Conservation (phyloP, 2,329 filamentous ascomycete species). For the Colletotrichum sp. region DNA sequence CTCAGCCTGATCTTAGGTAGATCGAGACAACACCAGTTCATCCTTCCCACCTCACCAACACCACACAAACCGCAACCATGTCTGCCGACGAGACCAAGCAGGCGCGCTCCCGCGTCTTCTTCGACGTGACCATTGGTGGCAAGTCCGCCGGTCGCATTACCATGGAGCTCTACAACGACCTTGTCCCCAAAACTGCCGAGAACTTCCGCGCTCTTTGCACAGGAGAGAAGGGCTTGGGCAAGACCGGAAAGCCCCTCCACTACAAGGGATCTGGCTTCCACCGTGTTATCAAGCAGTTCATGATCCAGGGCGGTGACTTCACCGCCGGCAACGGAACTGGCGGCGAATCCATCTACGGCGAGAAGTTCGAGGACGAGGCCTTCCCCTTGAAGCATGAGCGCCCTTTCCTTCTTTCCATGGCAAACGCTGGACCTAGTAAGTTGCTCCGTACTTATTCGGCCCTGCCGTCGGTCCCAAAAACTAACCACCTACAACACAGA, state of each 20-base stretch:
- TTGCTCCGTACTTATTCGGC: conserved; percentile 10
- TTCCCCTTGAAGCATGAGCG: conserved; percentile 91
- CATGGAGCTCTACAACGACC: conserved; percentile 79
- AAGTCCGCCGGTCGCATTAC: conserved; percentile 77
- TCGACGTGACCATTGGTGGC: conserved; percentile 86
- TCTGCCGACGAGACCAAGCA: conserved; percentile 32
- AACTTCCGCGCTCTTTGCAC: conserved; percentile 97
- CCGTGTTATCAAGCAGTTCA: conserved; percentile 97
- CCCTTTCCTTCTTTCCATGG: conserved; percentile 96
- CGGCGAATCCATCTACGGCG: conserved; percentile 96
- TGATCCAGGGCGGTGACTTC: conserved; percentile 98
- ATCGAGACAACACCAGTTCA: not conserved
- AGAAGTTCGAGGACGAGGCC: conserved; percentile 97
- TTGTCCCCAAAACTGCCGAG: conserved; percentile 93
- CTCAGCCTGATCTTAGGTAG: conserved; percentile 6
- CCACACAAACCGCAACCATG: not conserved
- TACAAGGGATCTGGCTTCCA: conserved; percentile 96
- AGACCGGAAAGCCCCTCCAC: conserved; percentile 82
- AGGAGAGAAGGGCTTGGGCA: conserved; percentile 87
- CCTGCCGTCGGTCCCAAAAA: not conserved
- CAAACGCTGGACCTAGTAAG: conserved; percentile 90
- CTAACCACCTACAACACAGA: conserved; percentile 47
- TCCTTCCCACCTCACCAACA: not conserved
- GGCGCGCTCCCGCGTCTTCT: conserved; percentile 83
- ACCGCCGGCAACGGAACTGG: conserved; percentile 93